phyloP scores from a whole-genome alignment of 2,329 filamentous ascomycete genomes.

The Trichoderma sp. region DNA sequence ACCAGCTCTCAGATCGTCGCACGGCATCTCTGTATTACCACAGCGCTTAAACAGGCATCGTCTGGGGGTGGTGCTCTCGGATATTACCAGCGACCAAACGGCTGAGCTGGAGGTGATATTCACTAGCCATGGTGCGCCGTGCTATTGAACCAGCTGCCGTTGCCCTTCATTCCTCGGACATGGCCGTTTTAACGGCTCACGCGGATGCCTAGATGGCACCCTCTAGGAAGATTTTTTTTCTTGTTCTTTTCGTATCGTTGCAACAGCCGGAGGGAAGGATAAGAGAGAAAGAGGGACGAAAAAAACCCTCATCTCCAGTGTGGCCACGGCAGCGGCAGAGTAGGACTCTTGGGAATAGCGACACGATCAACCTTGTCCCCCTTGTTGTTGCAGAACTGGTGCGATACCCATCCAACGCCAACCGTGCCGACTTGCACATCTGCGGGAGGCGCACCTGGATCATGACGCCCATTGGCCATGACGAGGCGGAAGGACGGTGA shows the following conservation, averaged over 20 bases:
- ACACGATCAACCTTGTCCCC: neutral
- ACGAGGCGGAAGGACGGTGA: conserved; percentile 16
- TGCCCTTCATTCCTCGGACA: conserved; percentile 8
- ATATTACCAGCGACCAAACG: conserved; percentile 14
- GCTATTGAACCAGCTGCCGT: neutral
- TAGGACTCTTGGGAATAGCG: conserved; percentile 10
- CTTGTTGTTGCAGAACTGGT: conserved; percentile 12
- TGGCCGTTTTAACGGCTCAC: conserved; percentile 10
- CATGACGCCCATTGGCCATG: conserved; percentile 11
- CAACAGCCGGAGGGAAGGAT: neutral
- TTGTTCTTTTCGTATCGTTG: neutral
- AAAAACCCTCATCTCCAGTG: neutral
- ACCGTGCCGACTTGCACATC: neutral
- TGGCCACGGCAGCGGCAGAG: conserved; percentile 7
- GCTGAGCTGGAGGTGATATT: conserved; percentile 9
- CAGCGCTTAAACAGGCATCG: conserved; percentile 4
- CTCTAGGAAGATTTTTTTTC: neutral
- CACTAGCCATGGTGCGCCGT: conserved; percentile 9
- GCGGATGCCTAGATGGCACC: conserved; percentile 6
- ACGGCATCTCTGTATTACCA: conserved; percentile 2
- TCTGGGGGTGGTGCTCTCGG: conserved; percentile 8
- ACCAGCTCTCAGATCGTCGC: conserved; percentile 12
- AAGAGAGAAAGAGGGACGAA: neutral
- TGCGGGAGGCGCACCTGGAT: conserved; percentile 4
- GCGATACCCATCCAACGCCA: conserved; percentile 1